A percentile compares a stretch with the other conserved stretches of the same genome.
phyloP scores from a whole-genome alignment of 345 rosid genomes.

The Hevea brasiliensis region DNA sequence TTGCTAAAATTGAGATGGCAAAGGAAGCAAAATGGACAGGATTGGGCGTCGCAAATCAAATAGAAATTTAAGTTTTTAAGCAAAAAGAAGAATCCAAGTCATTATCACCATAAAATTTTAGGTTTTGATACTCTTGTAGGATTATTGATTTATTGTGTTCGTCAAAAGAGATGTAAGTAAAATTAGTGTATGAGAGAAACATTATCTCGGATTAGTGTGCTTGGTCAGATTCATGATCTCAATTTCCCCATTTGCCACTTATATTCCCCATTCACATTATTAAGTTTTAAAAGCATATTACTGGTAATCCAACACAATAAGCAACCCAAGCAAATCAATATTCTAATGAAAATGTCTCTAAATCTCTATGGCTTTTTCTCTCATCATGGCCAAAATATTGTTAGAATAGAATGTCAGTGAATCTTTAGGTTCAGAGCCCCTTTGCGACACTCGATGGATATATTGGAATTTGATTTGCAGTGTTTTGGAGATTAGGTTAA shows the following conservation, averaged over 20 bases:
- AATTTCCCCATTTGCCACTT: background rate
- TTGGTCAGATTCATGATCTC: slow-evolving; percentile 19
- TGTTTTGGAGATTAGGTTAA: background rate
- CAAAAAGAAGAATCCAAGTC: slow-evolving; percentile 1
- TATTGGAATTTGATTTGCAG: too few relatives aligned
- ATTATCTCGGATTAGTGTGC: slow-evolving; percentile 15
- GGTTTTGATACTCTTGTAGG: background rate
- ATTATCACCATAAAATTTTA: background rate
- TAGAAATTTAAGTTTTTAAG: background rate
- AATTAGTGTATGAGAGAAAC: too few relatives aligned
- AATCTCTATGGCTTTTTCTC: background rate
- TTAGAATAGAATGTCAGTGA: background rate
- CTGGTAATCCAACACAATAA: slow-evolving; percentile 22
- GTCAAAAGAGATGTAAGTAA: too few relatives aligned
- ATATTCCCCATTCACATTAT: background rate
- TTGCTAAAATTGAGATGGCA: background rate
- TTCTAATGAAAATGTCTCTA: background rate
- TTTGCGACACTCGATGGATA: too few relatives aligned
- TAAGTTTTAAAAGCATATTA: slow-evolving; percentile 3
- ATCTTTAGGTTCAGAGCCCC: background rate
- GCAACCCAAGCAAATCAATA: slow-evolving; percentile 9
- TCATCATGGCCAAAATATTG: background rate
- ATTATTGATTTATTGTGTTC: background rate
- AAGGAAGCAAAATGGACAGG: background rate
- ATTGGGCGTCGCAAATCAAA: background rate